These are phyloP conservation scores for Pichia sp. DNA, from an alignment of 1,139 yeast species.

Conservation along the genomic window DNA sequence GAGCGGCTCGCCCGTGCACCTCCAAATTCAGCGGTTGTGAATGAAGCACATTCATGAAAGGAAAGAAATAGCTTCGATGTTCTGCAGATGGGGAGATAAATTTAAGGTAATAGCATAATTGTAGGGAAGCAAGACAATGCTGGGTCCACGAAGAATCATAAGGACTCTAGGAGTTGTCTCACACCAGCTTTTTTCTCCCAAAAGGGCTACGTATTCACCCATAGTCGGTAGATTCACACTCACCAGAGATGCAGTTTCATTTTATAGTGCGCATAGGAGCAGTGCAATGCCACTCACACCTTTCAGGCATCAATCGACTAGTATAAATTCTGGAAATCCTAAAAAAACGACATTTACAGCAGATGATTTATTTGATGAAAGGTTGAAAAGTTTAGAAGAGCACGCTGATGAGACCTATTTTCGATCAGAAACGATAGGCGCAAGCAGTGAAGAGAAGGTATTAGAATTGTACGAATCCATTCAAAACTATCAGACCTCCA, in stretches of 20 bases:
- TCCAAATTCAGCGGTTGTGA: background rate
- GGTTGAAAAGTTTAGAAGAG: constrained; percentile 19
- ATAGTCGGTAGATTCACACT: background rate
- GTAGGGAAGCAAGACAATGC: background rate
- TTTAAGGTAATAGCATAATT: background rate
- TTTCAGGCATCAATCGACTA: constrained; percentile 11
- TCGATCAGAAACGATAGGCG: background rate
- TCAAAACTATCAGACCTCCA: constrained; percentile 23
- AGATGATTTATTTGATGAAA: constrained; percentile 19
- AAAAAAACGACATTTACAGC: constrained; percentile 12
- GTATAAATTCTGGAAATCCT: background rate
- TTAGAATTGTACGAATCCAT: constrained; percentile 14
- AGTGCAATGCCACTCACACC: too few relatives aligned
- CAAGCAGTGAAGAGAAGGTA: background rate
- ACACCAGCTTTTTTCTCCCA: background rate
- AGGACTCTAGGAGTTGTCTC: background rate
- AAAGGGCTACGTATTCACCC: background rate
- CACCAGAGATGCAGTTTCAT: background rate
- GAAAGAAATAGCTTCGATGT: background rate
- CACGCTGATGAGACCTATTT: constrained; percentile 14
- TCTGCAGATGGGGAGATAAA: background rate
- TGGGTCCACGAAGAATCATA: background rate
- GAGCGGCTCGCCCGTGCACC: background rate
- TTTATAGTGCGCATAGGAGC: background rate
- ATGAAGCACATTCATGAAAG: background rate